A percentile compares a stretch with the other conserved stretches of the same genome.
Evolutionary conservation across 179 eudicot species (phyloP).

Genomic region (Silene noctiflora): DNA sequence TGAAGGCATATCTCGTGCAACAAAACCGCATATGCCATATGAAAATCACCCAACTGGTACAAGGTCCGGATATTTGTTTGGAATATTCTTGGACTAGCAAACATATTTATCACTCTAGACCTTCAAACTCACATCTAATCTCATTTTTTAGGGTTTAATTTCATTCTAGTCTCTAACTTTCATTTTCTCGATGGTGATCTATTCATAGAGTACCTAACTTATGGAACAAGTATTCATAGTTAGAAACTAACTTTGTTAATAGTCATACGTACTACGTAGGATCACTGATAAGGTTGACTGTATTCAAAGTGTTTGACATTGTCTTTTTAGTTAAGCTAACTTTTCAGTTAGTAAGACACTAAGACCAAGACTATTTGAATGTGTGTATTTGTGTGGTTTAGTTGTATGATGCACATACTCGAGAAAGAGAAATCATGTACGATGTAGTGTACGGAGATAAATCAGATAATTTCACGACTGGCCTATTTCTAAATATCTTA

Average conservation of each 20-base stretch:
- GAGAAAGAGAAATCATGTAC: too few relatives aligned
- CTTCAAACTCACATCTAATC: constrained; percentile 5
- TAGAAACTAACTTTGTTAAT: neutral
- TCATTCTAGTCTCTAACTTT: neutral
- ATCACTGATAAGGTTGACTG: constrained; percentile 7
- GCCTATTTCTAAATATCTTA: too few relatives aligned
- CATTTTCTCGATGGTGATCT: neutral
- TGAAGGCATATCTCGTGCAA: neutral
- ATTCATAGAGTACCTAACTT: neutral
- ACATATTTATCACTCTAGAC: constrained; percentile 17
- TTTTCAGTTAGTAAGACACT: too few relatives aligned
- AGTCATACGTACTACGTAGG: neutral
- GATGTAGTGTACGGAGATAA: too few relatives aligned
- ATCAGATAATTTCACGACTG: too few relatives aligned
- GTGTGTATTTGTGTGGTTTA: too few relatives aligned
- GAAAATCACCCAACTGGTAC: neutral
- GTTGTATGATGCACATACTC: too few relatives aligned
- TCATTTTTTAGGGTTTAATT: neutral
- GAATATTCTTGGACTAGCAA: constrained; percentile 27
- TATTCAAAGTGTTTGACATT: neutral
- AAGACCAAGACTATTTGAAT: too few relatives aligned
- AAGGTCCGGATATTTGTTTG: constrained; percentile 23
- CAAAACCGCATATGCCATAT: constrained; percentile 2
- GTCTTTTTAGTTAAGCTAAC: too few relatives aligned
- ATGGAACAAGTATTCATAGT: neutral